Base-by-base conservation (phyloP, 2,329 filamentous ascomycete genomes). In the Rutstroemia sp. region DNA sequence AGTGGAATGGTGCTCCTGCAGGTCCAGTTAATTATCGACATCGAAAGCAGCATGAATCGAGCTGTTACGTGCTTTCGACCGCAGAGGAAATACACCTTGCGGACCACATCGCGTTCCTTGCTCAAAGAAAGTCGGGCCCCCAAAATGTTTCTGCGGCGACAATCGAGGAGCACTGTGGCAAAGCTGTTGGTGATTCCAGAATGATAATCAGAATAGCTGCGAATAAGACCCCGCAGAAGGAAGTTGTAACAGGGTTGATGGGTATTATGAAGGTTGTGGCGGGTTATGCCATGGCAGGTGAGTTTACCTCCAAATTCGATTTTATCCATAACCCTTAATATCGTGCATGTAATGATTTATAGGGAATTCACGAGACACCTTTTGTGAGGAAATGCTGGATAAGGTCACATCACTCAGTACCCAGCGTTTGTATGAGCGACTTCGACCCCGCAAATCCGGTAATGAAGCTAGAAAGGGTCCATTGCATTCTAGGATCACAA, bases 81-180 rank as follows among this genome's bases (percentile, higher is more conserved):
- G 48, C 57, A 14, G 56, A 62, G n/a, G 65, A 67, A 45, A 59
- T 59, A 25, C 58, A 66, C 52, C 54, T 67, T 30, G 60, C 61
- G n/a, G 63, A 64, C 45, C 44, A 62, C 38, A 37, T 67, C 18
- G 63, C 64, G 9, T 65, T 66, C 46, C 54, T 67, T 14, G 58
- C 61, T 14, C 58, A 60, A 53, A 34, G 27, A 21, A 39, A 45
- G 37, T 50, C 51, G 41, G 48, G 57, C 4, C 25, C 34, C n/a
- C 19, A 41, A 10, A 37, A 14, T 47, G 61, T 65, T n/a, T 63
- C 61, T 19, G 65, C 63, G 8, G 59, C 58, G 10, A 60, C 56
- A 12, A 23, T 66, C 5, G 59, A 66, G 46, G 59, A 65, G 44
- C 25, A 27, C 7, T 7, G 6, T 27, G 25, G 25, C 25, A 27